Conservation (phyloP, 2,329 filamentous ascomycete species). For the Colletotrichum sp. region DNA sequence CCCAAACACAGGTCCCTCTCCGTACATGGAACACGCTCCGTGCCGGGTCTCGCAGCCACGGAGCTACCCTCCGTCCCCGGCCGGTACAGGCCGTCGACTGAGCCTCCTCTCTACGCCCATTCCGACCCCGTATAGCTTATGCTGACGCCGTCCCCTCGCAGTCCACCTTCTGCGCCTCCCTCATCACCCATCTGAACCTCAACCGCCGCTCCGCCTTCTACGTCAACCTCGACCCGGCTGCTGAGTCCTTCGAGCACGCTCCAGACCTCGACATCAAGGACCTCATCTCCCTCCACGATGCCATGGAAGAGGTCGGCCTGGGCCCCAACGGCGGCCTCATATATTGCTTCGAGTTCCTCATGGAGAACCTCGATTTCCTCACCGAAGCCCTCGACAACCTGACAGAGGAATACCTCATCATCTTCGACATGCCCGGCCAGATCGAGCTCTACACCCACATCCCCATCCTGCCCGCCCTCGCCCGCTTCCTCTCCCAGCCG, state of each 20-base stretch:
- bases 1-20: background rate
- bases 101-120: background rate
- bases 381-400: constrained; percentile 83
- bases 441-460: constrained; percentile 99
- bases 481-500: constrained; percentile 78
- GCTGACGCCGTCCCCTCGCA: constrained; percentile 34
- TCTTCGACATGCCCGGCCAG: constrained; percentile 98
- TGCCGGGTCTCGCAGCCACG: background rate
- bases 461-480: constrained; percentile 84
- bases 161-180: constrained; percentile 92
- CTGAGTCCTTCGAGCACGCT: constrained; percentile 88
- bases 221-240: constrained; percentile 96
- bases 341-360: constrained; percentile 95
- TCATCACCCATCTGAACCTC: constrained; percentile 91
- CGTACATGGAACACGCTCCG: background rate
- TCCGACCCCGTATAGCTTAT: background rate
- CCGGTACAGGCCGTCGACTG: background rate
- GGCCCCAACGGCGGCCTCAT: constrained; percentile 93
- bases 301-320: constrained; percentile 92
- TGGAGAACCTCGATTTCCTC: constrained; percentile 93
- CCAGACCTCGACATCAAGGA: constrained; percentile 97
- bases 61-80: background rate
- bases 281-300: constrained; percentile 90
- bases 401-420: constrained; percentile 94
- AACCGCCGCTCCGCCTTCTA: constrained; percentile 96